Evolutionary conservation across 352 stramenopile genomes (phyloP), one percentile per base, ranked within the genome.

Genomic region (Globisporangium okanoganense): DNA sequence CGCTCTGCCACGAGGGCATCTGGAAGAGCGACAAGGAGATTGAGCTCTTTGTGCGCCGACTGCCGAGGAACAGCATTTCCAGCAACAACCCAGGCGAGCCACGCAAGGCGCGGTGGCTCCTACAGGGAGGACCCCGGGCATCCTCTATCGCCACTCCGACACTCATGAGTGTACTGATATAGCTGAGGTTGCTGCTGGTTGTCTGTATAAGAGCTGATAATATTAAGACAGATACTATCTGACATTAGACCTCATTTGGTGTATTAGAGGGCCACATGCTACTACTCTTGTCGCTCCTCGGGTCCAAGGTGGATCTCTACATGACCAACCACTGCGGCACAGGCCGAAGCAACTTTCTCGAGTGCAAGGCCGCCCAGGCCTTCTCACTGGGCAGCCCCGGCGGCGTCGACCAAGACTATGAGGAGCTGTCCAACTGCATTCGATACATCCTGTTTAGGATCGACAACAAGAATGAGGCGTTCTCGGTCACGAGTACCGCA

Each of bases 1-100:
- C 82, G 43, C 67, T 92, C 52, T 92, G 82, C 64, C 83, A 90
- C 67, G 65, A 79, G 0, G 73, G 69, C 24, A 59, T 92, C 22
- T 92, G 82, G 60, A 44, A 68, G n/a, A 89, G 78, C 58, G 67
- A 80, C 49, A 67, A 75, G 33, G 78, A 62, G n/a, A 74, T 92
- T 38, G 59, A 76, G 48, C 51, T 92, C n/a, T 80, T 80, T 49
- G 64, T 78, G 31, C 72, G 73, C 50, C 66, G 72, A 16, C 48
- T 70, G 29, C 44, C 61, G 18, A 66, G 58, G 5, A 20, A 47
- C 29, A 35, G 29, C 29, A 35, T 7, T 35, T 47, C 40, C 13
- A 47, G 40, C 20, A 20, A 35, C 10, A 27, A 45, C 16, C 18
- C 51, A 41, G 8, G 10, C 22, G 12, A 22, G 18, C 3, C 31